A percentile compares a stretch with the other conserved stretches of the same genome.
Evolutionary conservation across 2,329 filamentous ascomycete genomes (phyloP).

Genomic region (Calycina herbarum): DNA sequence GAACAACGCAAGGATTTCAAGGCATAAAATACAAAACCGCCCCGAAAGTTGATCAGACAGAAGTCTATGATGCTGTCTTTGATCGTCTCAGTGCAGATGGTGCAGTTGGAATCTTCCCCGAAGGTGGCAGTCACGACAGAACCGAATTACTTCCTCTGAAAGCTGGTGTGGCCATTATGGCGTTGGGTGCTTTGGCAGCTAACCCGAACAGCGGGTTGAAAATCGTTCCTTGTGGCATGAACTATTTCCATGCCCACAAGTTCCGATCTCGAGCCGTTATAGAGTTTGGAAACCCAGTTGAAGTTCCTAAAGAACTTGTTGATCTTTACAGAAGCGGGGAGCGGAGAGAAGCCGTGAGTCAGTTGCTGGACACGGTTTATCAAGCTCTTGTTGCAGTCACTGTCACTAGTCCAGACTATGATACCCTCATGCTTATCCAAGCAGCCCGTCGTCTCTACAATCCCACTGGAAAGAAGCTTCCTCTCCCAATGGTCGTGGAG

Average conservation of each 20-base stretch:
- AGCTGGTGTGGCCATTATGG: slow-evolving; percentile 83
- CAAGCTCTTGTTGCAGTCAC: slow-evolving; percentile 83
- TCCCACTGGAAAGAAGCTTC: slow-evolving; percentile 58
- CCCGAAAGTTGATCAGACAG: slow-evolving; percentile 89
- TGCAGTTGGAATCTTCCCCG: slow-evolving; percentile 94
- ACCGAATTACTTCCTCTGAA: slow-evolving; percentile 90
- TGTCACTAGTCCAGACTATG: slow-evolving; percentile 91
- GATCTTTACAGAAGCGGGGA: slow-evolving; percentile 76
- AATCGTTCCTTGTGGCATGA: slow-evolving; percentile 96
- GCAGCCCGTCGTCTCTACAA: slow-evolving; percentile 81
- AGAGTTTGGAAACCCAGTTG: slow-evolving; percentile 88
- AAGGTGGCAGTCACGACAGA: slow-evolving; percentile 93
- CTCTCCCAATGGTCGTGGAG: slow-evolving; percentile 87
- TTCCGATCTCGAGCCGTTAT: slow-evolving; percentile 93
- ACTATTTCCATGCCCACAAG: slow-evolving; percentile 98
- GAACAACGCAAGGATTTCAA: slow-evolving; percentile 6
- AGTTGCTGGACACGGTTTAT: slow-evolving; percentile 81
- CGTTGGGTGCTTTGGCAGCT: slow-evolving; percentile 79
- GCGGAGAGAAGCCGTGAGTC: slow-evolving; percentile 74
- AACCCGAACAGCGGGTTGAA: slow-evolving; percentile 68
- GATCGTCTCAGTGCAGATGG: slow-evolving; percentile 74
- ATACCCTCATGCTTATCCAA: slow-evolving; percentile 83
- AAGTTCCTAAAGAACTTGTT: slow-evolving; percentile 78
- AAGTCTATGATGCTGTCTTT: slow-evolving; percentile 92
- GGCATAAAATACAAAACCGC: slow-evolving; percentile 84